These are phyloP conservation scores for Mrakia hoshinonis DNA, from an alignment of 768 basidiomycete species.

Conservation along the genomic window DNA sequence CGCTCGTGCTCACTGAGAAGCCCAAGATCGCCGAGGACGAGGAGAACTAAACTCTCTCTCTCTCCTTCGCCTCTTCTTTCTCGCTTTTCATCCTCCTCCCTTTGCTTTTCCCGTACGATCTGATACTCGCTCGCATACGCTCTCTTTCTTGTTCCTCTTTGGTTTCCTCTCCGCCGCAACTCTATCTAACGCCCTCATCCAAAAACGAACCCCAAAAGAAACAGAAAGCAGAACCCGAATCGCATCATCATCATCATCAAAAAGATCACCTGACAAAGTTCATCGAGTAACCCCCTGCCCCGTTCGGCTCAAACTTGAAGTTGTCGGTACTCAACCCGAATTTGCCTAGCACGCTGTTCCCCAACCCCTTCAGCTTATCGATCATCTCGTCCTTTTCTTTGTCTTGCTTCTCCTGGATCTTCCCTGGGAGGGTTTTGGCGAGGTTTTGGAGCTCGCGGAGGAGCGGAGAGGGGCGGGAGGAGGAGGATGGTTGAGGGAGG, in stretches of 20 bases:
- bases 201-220: too few relatives aligned
- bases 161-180: not conserved
- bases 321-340: constrained; percentile 94
- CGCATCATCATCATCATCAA: too few relatives aligned
- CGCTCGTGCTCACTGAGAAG: constrained; percentile 25
- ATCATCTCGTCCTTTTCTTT: constrained; percentile 82
- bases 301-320: constrained; percentile 91
- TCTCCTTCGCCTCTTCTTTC: not conserved
- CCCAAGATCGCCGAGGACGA: constrained; percentile 28
- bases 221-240: too few relatives aligned
- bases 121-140: not conserved
- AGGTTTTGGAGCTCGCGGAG: constrained; percentile 37
- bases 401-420: constrained; percentile 54
- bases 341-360: constrained; percentile 84
- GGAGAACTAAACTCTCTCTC: not conserved
- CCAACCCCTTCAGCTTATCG: constrained; percentile 81
- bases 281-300: constrained; percentile 91
- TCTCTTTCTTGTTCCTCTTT: not conserved
- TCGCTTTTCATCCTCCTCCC: not conserved
- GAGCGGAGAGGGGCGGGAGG: constrained; percentile 50
- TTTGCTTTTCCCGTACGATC: too few relatives aligned
- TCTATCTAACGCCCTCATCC: not conserved
- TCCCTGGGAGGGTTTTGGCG: constrained; percentile 49
- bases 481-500: constrained; percentile 52
- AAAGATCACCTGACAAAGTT: constrained; percentile 56